Evolutionary conservation across 371 early-diverging fungal species (phyloP).

Genomic region (Mortierella sp.): DNA sequence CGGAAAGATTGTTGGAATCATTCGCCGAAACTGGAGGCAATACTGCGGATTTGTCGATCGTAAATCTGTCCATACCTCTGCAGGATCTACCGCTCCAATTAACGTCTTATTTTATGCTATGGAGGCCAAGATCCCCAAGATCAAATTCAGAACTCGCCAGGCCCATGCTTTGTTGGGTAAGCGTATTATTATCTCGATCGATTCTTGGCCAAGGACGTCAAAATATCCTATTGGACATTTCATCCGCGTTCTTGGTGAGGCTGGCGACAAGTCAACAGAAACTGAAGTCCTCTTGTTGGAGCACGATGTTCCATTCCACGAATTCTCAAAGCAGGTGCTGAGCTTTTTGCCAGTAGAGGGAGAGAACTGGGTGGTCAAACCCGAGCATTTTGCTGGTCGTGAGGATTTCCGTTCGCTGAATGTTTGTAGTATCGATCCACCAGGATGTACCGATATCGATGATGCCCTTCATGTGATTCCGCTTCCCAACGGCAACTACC

Average conservation of each 20-base stretch:
- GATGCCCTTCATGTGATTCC: constrained; percentile 95
- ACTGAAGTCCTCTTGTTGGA: constrained; percentile 96
- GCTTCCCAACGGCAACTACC: constrained; percentile 91
- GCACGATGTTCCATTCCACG: constrained; percentile 95
- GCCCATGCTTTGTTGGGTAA: constrained; percentile 79
- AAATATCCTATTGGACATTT: constrained; percentile 93
- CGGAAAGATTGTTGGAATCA: constrained; percentile 91
- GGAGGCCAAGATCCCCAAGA: constrained; percentile 93
- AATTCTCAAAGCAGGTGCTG: constrained; percentile 89
- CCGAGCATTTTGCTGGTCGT: constrained; percentile 81
- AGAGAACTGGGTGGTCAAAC: constrained; percentile 84
- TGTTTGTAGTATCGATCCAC: constrained; percentile 99
- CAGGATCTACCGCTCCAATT: constrained; percentile 64
- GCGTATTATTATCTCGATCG: constrained; percentile 92
- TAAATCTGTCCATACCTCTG: constrained; percentile 68
- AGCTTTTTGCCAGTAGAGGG: constrained; percentile 89
- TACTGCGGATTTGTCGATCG: constrained; percentile 93
- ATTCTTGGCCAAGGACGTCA: constrained; percentile 88
- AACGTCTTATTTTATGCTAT: constrained; percentile 85
- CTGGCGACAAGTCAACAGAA: constrained; percentile 94
- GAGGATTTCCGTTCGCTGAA: constrained; percentile 86
- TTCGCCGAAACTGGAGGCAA: constrained; percentile 95
- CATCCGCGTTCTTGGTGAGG: constrained; percentile 89
- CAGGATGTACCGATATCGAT: constrained; percentile 99
- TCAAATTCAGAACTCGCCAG: constrained; percentile 92